Conservation (phyloP, 164 flowering plant genomes). For the Vitis rupestris region DNA sequence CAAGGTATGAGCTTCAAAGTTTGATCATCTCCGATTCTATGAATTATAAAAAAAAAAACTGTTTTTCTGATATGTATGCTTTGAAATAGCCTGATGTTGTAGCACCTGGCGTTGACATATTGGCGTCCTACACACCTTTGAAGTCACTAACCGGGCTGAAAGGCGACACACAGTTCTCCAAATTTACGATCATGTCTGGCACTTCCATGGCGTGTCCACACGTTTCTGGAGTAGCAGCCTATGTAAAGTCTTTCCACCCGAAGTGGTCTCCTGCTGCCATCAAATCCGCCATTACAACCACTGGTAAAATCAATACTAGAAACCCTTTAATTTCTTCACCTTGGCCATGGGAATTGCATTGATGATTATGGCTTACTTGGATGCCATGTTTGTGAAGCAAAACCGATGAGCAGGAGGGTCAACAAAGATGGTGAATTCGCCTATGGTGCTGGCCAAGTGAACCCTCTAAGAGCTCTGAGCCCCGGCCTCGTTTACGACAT, state of each 20-base stretch:
- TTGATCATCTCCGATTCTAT: too few relatives aligned
- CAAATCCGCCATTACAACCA: too few relatives aligned
- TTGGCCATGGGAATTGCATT: too few relatives aligned
- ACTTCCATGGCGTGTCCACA: slow-evolving; percentile 30
- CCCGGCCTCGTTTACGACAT: slow-evolving; percentile 82
- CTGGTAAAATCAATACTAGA: not conserved
- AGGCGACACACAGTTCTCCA: too few relatives aligned
- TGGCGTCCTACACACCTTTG: too few relatives aligned
- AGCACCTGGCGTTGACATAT: slow-evolving; percentile 68
- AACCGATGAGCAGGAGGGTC: slow-evolving; percentile 47
- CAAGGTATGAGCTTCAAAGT: slow-evolving; percentile 40
- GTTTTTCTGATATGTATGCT: too few relatives aligned
- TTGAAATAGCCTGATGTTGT: slow-evolving; percentile 64
- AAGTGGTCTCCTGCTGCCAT: too few relatives aligned
- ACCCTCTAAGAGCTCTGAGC: slow-evolving; percentile 50
- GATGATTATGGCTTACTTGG: not conserved
- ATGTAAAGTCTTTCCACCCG: too few relatives aligned
- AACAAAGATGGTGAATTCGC: slow-evolving; percentile 62
- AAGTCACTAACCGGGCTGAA: too few relatives aligned
- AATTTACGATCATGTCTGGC: slow-evolving; percentile 5
- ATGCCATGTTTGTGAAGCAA: slow-evolving; percentile 35
- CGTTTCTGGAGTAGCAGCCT: slow-evolving; percentile 9
- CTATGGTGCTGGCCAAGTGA: slow-evolving; percentile 76
- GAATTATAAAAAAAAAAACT: too few relatives aligned
- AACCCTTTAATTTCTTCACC: too few relatives aligned